These are phyloP conservation scores for Lantana camara DNA, from an alignment of 257 asterid genomes.

Conservation along the genomic window DNA sequence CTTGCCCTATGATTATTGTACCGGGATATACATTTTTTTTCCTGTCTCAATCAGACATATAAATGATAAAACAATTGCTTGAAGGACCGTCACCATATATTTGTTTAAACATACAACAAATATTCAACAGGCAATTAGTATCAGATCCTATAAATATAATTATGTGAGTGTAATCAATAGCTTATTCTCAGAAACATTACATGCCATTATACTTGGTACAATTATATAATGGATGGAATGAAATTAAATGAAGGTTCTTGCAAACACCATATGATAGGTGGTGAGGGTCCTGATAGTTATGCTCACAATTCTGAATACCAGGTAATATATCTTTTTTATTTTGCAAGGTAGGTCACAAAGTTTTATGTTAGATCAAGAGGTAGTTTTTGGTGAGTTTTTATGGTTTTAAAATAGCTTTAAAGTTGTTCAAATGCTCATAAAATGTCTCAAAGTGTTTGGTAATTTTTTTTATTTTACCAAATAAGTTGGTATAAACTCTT, in stretches of 20 bases:
- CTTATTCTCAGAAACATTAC: background rate
- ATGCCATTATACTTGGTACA: background rate
- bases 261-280: conserved; percentile 56
- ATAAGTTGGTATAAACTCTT: too few relatives aligned
- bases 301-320: conserved; percentile 51
- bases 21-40: background rate
- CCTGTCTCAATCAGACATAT: conserved; percentile 21
- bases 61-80: conserved; percentile 11
- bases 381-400: too few relatives aligned
- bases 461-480: too few relatives aligned
- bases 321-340: conserved; percentile 32
- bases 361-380: too few relatives aligned
- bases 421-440: too few relatives aligned
- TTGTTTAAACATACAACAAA: background rate
- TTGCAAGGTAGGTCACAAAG: too few relatives aligned
- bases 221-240: conserved; percentile 25
- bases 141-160: too few relatives aligned
- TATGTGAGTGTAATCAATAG: background rate
- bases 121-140: background rate
- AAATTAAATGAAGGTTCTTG: conserved; percentile 8
- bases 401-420: too few relatives aligned
- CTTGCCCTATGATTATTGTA: conserved; percentile 25
- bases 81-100: background rate
- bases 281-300: conserved; percentile 58
- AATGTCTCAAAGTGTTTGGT: too few relatives aligned